A percentile compares a stretch with the other conserved stretches of the same genome.
Conservation (phyloP, 2,329 filamentous ascomycete genomes). For the Aspergillus oerlinghausenensis region DNA sequence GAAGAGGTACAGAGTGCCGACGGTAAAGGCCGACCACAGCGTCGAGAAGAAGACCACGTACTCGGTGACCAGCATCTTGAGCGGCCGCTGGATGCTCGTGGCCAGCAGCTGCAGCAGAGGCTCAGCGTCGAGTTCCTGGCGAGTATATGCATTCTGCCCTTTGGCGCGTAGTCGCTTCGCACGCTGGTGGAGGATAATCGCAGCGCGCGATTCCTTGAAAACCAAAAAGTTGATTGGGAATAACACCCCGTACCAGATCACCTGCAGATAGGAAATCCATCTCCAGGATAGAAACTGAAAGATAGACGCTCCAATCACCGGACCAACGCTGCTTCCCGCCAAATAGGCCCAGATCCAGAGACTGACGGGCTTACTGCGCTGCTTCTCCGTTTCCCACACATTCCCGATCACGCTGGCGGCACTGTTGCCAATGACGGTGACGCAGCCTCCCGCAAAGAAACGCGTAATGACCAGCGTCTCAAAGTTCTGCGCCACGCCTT, state of each 20-base stretch:
- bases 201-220: slow-evolving; percentile 39
- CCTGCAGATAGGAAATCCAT: slow-evolving; percentile 42
- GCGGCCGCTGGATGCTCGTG: slow-evolving; percentile 34
- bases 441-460: slow-evolving; percentile 42
- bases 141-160: slow-evolving; percentile 23
- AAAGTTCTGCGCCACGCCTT: slow-evolving; percentile 43
- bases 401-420: slow-evolving; percentile 26
- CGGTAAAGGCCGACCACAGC: slow-evolving; percentile 42
- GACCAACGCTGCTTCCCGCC: slow-evolving; percentile 41
- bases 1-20: slow-evolving; percentile 42
- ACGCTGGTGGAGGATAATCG: slow-evolving; percentile 35
- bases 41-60: slow-evolving; percentile 42
- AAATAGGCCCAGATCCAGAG: slow-evolving; percentile 41
- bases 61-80: slow-evolving; percentile 38
- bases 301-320: slow-evolving; percentile 41
- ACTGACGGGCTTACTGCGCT: slow-evolving; percentile 35
- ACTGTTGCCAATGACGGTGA: slow-evolving; percentile 37
- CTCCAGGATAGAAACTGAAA: slow-evolving; percentile 18
- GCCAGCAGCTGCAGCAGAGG: slow-evolving; percentile 24
- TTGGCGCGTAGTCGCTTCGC: slow-evolving; percentile 32
- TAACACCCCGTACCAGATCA: slow-evolving; percentile 35
- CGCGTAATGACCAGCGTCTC: slow-evolving; percentile 42
- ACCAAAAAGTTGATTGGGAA: slow-evolving; percentile 39
- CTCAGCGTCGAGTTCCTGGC: slow-evolving; percentile 34
- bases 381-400: slow-evolving; percentile 29